A percentile compares a stretch with the other conserved stretches of the same genome.
These are phyloP conservation scores for Boletus eberwhitei DNA, from an alignment of 768 basidiomycete genomes.

Conservation along the genomic window DNA sequence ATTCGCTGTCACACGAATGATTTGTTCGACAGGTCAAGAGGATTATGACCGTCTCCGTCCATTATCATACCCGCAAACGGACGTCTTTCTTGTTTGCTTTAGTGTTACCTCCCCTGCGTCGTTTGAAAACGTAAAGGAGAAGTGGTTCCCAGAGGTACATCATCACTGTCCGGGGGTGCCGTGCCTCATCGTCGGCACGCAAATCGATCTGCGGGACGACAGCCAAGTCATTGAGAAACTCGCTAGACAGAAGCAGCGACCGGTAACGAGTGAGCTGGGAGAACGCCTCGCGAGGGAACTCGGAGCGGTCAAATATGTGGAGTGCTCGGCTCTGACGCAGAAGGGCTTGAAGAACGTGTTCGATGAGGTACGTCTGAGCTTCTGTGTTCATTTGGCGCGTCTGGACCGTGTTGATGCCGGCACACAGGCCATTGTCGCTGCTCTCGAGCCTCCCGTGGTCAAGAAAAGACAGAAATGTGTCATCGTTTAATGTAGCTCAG, in stretches of 20 bases:
- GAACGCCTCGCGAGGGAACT: slow-evolving; percentile 95
- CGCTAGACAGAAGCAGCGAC: slow-evolving; percentile 92
- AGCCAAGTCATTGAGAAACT: slow-evolving; percentile 92
- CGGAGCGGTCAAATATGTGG: slow-evolving; percentile 98
- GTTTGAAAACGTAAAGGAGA: slow-evolving; percentile 99
- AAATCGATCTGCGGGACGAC: slow-evolving; percentile 96
- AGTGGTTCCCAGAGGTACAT: slow-evolving; percentile 99
- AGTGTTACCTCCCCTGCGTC: slow-evolving; percentile 97
- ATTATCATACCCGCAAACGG: slow-evolving; percentile 98
- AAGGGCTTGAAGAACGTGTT: slow-evolving; percentile 99
- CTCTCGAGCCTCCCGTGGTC: slow-evolving; percentile 93
- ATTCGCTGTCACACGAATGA: slow-evolving; percentile 4
- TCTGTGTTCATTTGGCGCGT: neutral
- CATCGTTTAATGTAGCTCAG: slow-evolving; percentile 61
- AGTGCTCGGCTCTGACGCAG: slow-evolving; percentile 98
- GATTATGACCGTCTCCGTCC: slow-evolving; percentile 99
- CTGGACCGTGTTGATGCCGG: slow-evolving; percentile 8
- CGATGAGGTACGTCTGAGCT: slow-evolving; percentile 75
- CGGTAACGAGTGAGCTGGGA: slow-evolving; percentile 83
- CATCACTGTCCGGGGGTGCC: slow-evolving; percentile 99
- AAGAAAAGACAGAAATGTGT: slow-evolving; percentile 80
- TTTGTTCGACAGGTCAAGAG: slow-evolving; percentile 75
- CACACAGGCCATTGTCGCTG: slow-evolving; percentile 87
- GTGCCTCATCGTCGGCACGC: slow-evolving; percentile 98
- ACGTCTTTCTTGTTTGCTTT: slow-evolving; percentile 99